These are phyloP conservation scores for Alternaria sp. DNA, from an alignment of 2,329 filamentous ascomycete species.

Conservation along the genomic window DNA sequence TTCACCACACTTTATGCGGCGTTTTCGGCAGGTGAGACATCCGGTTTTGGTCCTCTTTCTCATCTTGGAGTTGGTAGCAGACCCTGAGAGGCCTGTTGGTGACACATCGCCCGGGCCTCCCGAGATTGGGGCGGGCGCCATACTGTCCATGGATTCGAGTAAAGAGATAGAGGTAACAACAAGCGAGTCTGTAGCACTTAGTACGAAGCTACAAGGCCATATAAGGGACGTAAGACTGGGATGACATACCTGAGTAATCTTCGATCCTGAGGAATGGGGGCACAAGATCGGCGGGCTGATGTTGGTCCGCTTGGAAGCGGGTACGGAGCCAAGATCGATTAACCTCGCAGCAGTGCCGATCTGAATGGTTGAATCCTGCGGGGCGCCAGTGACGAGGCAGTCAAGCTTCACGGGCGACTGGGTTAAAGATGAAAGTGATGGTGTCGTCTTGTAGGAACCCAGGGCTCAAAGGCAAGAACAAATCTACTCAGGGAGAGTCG, in stretches of 20 bases:
- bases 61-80: slow-evolving; percentile 40
- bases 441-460: slow-evolving; percentile 19
- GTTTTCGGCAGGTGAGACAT: slow-evolving; percentile 89
- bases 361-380: slow-evolving; percentile 26
- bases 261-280: slow-evolving; percentile 3
- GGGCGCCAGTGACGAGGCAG: slow-evolving; percentile 16
- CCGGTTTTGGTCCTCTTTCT: slow-evolving; percentile 81
- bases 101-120: slow-evolving; percentile 36
- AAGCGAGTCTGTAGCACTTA: slow-evolving; percentile 5
- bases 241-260: slow-evolving; percentile 7
- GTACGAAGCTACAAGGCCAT: not conserved
- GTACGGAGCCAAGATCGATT: slow-evolving; percentile 35
- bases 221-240: not conserved
- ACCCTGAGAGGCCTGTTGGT: slow-evolving; percentile 28
- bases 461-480: slow-evolving; percentile 16
- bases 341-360: slow-evolving; percentile 38
- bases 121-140: slow-evolving; percentile 24
- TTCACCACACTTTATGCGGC: slow-evolving; percentile 97
- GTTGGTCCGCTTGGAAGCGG: slow-evolving; percentile 26
- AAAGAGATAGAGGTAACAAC: not conserved
- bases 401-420: slow-evolving; percentile 6
- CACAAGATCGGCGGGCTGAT: slow-evolving; percentile 26
- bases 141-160: slow-evolving; percentile 28
- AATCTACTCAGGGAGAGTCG: slow-evolving; percentile 17
- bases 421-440: slow-evolving; percentile 12